Base-by-base conservation (phyloP, 495 filamentous ascomycete species). In the Parmelia sp. region DNA sequence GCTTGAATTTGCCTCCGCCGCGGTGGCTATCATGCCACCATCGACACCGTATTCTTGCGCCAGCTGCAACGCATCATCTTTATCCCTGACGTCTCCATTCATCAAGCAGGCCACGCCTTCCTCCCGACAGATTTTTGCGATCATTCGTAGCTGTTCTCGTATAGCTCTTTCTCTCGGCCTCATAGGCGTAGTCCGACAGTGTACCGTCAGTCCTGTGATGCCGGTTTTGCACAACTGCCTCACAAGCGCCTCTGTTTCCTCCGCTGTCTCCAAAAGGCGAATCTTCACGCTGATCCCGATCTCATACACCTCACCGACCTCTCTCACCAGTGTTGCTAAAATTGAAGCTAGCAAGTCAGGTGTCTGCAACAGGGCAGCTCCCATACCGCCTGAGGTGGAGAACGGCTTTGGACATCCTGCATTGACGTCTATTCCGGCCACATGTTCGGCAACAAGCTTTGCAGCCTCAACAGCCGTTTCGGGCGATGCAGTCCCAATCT, bases 241-340 rank as follows among this genome's bases (percentile, higher is more conserved):
- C 37, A 98, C 94, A 40, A 97, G 77, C 1, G 71, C 74, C 63
- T 88, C 83, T 3, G 94, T 97, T 68, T 83, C 70, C 64, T 85
- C 84, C 0, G 85, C 78, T 6, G 85, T 89, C 61, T 92, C 89
- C 0, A 98, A 81, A 40, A 98, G 79, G 19, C 95, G 85, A 49
- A 98, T 97, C 78, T 97, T 98, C 40, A 97, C 94, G 49, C 88
- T 92, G 67, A 97, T 91, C 10, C 93, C 92, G 70, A 97, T 91
- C 60, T 90, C 82, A 72, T 87, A 88, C 27, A 84, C 83, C 29
- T 82, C 81, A 4, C 84, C 84, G 27, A 98, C 87, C 67, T 96
- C 85, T 42, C 80, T 78, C 14, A 96, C 92, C 19, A 98, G 80
- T 0, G 89, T 85, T 60, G 86, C 83, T 0, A 98, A 82, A 61